Base-by-base conservation (phyloP, 306 rosid species). In the Cicer arietinum region DNA sequence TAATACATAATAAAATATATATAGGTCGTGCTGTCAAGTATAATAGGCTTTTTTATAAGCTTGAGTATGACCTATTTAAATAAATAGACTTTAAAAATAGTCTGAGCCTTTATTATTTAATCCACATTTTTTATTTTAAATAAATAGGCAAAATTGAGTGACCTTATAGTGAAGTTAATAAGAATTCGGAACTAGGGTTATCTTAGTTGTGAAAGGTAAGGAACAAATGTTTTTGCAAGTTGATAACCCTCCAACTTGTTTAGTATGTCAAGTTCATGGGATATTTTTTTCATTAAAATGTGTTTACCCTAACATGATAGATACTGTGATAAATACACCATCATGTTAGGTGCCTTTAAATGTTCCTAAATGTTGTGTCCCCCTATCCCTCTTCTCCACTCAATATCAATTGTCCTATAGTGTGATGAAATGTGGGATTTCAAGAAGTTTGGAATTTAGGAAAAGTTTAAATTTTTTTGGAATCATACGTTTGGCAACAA, bases 261-360 rank as follows among this genome's bases (percentile, higher is more conserved):
- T 58, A 45, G 67, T 47, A 67, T 61, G 80, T 77, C 71, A 68
- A 76, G 56, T 74, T 77, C 85, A 69, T 77, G 50, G 69, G 79
- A 83, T 56, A 60, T 74, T 61, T 77, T 68, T n/a, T 41, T 11
- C 1, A 59, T 45, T 7, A 73, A 65, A 1, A 22, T 35, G 67
- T 45, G 16, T 12, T 70, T 57, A 45, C n/a, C 78, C 65, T 60
- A 62, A 71, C 65, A 59, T 67, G 71, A 60, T 67, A 63, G 69
- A 77, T 50, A 51, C 69, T 65, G 17, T 65, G 79, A 80, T 69
- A 84, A 73, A 75, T 52, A 73, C 78, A 77, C 78, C 39, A 77
- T 68, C 83, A 84, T 71, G 88, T 80, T 84, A 84, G 88, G 70
- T 84, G 85, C 83, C 79, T n/a, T 16, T 25, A 64, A 68, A 81